A percentile compares a stretch with the other conserved stretches of the same genome.
Evolutionary conservation across 345 rosid genomes (phyloP).

Genomic region (Aegle marmelos): DNA sequence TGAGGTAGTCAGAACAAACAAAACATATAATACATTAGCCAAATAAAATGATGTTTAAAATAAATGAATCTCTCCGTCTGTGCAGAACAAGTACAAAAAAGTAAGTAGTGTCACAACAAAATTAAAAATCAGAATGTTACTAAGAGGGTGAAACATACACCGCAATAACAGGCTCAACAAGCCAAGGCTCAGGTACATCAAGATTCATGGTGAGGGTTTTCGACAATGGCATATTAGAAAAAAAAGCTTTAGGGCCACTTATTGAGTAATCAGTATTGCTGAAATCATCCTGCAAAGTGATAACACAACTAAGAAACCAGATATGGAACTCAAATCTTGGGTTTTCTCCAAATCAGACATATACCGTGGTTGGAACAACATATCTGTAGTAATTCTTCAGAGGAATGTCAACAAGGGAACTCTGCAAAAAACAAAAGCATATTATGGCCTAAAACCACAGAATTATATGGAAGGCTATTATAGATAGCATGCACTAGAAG

Average conservation of each 20-base stretch:
- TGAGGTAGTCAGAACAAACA: conserved; percentile 30
- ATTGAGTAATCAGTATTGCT: conserved; percentile 63
- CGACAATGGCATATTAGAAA: conserved; percentile 95
- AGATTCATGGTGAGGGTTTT: conserved; percentile 99
- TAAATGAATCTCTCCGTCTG: not conserved
- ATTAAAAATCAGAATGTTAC: not conserved
- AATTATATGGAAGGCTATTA: not conserved
- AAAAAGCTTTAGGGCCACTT: conserved; percentile 93
- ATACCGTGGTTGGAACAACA: conserved; percentile 84
- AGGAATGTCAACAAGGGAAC: conserved; percentile 98
- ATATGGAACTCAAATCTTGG: conserved; percentile 17
- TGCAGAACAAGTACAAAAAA: not conserved
- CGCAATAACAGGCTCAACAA: conserved; percentile 93
- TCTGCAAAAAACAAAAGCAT: conserved; percentile 48
- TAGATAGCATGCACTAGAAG: not conserved
- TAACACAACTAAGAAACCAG: conserved; percentile 25
- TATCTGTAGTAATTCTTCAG: conserved; percentile 98
- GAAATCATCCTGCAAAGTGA: conserved; percentile 82
- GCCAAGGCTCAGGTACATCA: conserved; percentile 99
- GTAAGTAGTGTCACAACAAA: not conserved
- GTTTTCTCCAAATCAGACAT: conserved; percentile 17
- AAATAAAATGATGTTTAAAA: not conserved
- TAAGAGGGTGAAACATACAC: conserved; percentile 57
- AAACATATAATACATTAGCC: conserved; percentile 16
- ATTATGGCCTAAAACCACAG: conserved; percentile 4